Conservation (phyloP, 1,139 yeast genomes). For the Saccharomyces hybrid region DNA sequence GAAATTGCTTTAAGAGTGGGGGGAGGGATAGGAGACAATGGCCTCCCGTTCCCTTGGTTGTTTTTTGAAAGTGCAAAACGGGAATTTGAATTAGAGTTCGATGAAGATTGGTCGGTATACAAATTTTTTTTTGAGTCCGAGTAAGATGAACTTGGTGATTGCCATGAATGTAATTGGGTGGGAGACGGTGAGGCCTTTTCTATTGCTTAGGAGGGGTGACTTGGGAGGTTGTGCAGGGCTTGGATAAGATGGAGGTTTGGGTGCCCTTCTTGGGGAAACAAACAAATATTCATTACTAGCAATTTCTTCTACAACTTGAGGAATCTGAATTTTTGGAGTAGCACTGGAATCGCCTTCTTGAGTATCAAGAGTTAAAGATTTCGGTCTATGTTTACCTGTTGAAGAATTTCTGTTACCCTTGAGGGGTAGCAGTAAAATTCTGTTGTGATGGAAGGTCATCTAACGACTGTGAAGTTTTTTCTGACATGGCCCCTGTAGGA, state of each 20-base stretch:
- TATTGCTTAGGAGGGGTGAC: constrained; percentile 22
- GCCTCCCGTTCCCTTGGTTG: neutral
- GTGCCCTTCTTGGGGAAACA: constrained; percentile 57
- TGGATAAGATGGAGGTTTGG: constrained; percentile 47
- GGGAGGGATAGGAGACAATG: neutral
- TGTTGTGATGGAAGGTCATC: constrained; percentile 35
- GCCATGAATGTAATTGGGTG: constrained; percentile 8
- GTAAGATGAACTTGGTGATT: constrained; percentile 22
- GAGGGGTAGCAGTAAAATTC: neutral
- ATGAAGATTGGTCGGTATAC: neutral
- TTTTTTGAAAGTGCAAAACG: neutral
- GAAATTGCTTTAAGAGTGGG: neutral
- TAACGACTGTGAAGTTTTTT: constrained; percentile 45
- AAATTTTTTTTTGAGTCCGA: constrained; percentile 11
- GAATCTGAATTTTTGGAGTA: constrained; percentile 17
- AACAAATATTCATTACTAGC: constrained; percentile 29
- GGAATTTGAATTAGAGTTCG: neutral
- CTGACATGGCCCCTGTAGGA: constrained; percentile 35
- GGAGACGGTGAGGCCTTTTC: constrained; percentile 6
- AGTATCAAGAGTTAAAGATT: constrained; percentile 8
- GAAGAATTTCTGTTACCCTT: neutral
- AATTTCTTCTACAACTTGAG: constrained; percentile 16
- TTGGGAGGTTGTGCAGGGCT: constrained; percentile 38
- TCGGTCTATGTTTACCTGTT: constrained; percentile 12
- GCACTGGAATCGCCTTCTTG: constrained; percentile 6